Evolutionary conservation across 1,284 basidiomycete genomes (phyloP), one percentile per base, ranked within the genome.

Genomic region (Pseudozyma hubeiensis): DNA sequence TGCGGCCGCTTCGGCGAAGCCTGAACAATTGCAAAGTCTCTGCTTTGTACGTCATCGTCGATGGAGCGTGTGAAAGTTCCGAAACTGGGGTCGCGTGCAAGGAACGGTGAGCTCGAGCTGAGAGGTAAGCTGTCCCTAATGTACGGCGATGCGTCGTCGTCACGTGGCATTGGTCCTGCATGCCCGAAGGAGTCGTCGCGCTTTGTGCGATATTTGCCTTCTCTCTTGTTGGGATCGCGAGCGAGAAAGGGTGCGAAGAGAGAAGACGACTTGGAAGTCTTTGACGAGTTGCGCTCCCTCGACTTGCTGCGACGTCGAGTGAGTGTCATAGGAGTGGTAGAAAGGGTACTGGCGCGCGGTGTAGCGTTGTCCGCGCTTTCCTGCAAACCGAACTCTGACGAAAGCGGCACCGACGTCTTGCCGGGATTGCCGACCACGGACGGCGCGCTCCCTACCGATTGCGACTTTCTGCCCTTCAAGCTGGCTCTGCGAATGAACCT

Each of bases 231-330:
- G 2, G 62, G 59, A n/a, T 66, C 62, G 13, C 71, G 53, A 3
- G 66, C 62, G 48, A 61, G 66, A 53, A 75, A 75, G 13, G 72
- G 67, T 10, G 72, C 57, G 51, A 75, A 75, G 53, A 70, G 55
- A 29, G 66, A 74, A 13, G 66, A 55, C 0, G 58, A 47, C 39
- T 47, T 63, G 1, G 58, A 50, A 0, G 43, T 11, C 44, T 62
- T 64, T 34, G 54, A 51, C 8, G 48, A 37, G 45, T 46, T 41
- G 1, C 44, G 41, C 10, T 75, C 67, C 45, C 55, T 66, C 7
- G 66, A 66, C 43, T 65, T 66, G 55, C 56, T 61, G 17, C 66
- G 66, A 37, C 59, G 65, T 14, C 55, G 64, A 19, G 49, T 60
- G 41, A 60, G 47, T 46, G 17, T 44, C 40, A 16, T 7, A 16